Base-by-base conservation (phyloP, 2,329 filamentous ascomycete genomes). In the Pseudocercospora cruenta region DNA sequence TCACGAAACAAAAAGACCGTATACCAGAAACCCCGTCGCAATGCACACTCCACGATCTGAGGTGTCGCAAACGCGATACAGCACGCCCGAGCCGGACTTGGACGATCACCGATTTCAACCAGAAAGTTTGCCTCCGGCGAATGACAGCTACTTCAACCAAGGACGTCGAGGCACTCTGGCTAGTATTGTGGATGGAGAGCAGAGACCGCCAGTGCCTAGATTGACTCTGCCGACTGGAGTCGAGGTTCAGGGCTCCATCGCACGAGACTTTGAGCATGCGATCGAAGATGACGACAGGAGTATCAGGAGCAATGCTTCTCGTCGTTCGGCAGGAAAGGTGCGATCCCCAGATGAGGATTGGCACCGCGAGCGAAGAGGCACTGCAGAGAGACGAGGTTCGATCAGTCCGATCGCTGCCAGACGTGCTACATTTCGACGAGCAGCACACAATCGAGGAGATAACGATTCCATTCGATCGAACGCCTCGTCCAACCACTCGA, bases 191-290 rank as follows among this genome's bases (percentile, higher is more conserved):
- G 73, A 73, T 31, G 79, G 80, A 28, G 75, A 81, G 64, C 55
- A 36, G 55, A 74, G 82, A 72, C 78, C 82, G 14, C 78, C 80
- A 60, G 70, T 84, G 39, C 79, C 85, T 14, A 78, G 82, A 61
- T 75, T 84, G 63, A 80, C 84, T 70, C 61, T 74, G 36, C 73
- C 73, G 1, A 80, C 62, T 10, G 55, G 79, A 2, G 76, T 85
- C 51, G 77, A 80, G 61, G 73, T 76, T 21, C 73, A 80, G 26
- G 76, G 78, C 31, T 78, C 82, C n/a, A 80, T 80, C 51, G 74
- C 91, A 45, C 88, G 92, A 64, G 93, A 97, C 77, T 96, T 96
- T 71, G 94, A 97, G 78, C 88, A 95, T 72, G 93, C 92, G 14
- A 84, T 97, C 45, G 92, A 96, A 71, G 94, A 97, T 61, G 94